Percentiles rank a stretch among this genome's conserved stretches.
Conservation (phyloP, 2,329 filamentous ascomycete genomes). For the Colletotrichum sp. region DNA sequence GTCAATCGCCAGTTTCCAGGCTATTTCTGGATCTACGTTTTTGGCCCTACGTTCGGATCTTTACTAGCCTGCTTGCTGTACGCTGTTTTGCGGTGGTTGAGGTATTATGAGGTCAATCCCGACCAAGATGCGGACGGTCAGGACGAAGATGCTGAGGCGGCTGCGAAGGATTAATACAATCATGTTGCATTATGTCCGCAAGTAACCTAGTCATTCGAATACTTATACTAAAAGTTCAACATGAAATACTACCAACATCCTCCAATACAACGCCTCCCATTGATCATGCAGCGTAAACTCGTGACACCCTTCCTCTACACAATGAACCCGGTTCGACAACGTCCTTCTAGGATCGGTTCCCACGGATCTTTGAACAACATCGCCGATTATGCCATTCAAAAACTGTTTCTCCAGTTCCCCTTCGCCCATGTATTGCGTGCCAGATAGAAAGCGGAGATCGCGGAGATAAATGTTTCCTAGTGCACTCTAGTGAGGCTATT, state of each 20-base stretch:
- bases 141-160: background rate
- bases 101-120: constrained; percentile 57
- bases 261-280: background rate
- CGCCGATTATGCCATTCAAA: background rate
- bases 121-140: constrained; percentile 47
- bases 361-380: fast-evolving
- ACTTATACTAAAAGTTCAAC: background rate
- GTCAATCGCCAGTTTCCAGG: constrained; percentile 42
- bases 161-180: background rate
- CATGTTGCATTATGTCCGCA: background rate
- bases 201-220: background rate
- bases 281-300: background rate
- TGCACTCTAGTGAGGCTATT: background rate
- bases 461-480: background rate
- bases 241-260: background rate
- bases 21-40: constrained; percentile 62
- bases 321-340: background rate
- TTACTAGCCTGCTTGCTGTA: constrained; percentile 56
- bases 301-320: background rate
- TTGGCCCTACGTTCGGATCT: constrained; percentile 56
- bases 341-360: background rate
- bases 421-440: background rate
- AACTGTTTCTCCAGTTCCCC: background rate
- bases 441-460: background rate
- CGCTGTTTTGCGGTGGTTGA: constrained; percentile 53